phyloP scores from a whole-genome alignment of 768 basidiomycete species.

The Rhodocollybia butyracea region DNA sequence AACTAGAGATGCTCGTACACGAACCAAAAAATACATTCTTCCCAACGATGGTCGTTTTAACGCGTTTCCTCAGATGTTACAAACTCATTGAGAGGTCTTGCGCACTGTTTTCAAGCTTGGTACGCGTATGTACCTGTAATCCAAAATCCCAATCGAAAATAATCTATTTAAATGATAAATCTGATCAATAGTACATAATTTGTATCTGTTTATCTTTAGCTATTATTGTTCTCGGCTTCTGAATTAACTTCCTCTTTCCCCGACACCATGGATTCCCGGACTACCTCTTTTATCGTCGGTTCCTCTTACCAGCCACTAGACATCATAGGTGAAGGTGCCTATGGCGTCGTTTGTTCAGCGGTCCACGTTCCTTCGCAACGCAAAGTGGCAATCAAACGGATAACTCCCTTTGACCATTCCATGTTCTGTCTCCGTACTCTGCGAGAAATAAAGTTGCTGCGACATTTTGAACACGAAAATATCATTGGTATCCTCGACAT shows the following conservation, averaged over 20 bases:
- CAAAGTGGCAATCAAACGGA: constrained; percentile 94
- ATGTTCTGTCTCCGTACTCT: constrained; percentile 88
- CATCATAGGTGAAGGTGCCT: constrained; percentile 92
- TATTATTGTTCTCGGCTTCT: not conserved
- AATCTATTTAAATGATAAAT: too few species aligned
- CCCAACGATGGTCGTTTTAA: too few species aligned
- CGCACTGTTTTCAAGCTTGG: too few species aligned
- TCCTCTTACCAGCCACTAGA: constrained; percentile 70
- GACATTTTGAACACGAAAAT: constrained; percentile 75
- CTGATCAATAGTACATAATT: too few species aligned
- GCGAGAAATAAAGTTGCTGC: constrained; percentile 89
- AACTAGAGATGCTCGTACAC: too few species aligned
- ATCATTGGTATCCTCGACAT: constrained; percentile 97
- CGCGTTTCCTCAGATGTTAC: too few species aligned
- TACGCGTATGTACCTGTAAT: too few species aligned
- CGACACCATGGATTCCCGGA: constrained; percentile 3
- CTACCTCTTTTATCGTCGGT: constrained; percentile 47
- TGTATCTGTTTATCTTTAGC: too few species aligned
- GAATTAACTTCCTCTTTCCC: not conserved
- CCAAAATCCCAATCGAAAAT: too few species aligned
- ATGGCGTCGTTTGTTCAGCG: constrained; percentile 89
- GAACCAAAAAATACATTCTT: too few species aligned
- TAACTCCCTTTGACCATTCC: constrained; percentile 91
- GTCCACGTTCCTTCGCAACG: constrained; percentile 73
- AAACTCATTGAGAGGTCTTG: too few species aligned